phyloP scores from a whole-genome alignment of 495 filamentous ascomycete genomes.

The Podospora conica region DNA sequence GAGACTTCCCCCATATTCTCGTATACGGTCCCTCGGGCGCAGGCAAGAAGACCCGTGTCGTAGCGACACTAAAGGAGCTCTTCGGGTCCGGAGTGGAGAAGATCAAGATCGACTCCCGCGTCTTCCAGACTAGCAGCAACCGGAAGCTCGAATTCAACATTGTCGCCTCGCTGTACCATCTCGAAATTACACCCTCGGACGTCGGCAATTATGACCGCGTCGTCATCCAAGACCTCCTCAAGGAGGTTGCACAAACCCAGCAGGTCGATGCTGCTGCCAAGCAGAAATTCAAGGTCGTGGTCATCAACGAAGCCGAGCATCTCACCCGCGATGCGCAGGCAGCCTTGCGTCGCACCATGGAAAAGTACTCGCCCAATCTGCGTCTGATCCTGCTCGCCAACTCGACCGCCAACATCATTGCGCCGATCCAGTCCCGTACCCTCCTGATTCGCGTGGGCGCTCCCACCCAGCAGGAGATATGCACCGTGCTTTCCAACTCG shows the following conservation, averaged over 20 bases:
- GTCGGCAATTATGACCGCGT: constrained; percentile 96
- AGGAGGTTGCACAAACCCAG: constrained; percentile 97
- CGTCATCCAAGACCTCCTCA: constrained; percentile 89
- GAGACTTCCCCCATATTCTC: constrained; percentile 94
- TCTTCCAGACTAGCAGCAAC: constrained; percentile 92
- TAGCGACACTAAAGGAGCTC: constrained; percentile 85
- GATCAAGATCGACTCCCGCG: constrained; percentile 92
- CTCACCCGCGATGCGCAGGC: constrained; percentile 92
- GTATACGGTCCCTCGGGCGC: constrained; percentile 95
- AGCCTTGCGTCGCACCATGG: constrained; percentile 91
- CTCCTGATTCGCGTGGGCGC: constrained; percentile 88
- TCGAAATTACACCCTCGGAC: constrained; percentile 96
- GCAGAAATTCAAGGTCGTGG: constrained; percentile 95
- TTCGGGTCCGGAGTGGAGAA: constrained; percentile 91
- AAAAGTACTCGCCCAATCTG: constrained; percentile 96
- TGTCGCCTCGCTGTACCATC: constrained; percentile 89
- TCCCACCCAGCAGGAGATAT: constrained; percentile 79
- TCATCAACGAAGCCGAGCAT: constrained; percentile 99
- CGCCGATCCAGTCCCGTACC: constrained; percentile 84
- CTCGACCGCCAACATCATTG: constrained; percentile 94
- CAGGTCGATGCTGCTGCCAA: constrained; percentile 86
- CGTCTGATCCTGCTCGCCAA: constrained; percentile 88
- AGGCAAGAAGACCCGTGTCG: constrained; percentile 94
- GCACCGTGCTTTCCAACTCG: constrained; percentile 63
- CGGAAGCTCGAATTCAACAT: constrained; percentile 99